phyloP scores from a whole-genome alignment of 2,329 filamentous ascomycete species.

The Cladobotryum mycophilum region DNA sequence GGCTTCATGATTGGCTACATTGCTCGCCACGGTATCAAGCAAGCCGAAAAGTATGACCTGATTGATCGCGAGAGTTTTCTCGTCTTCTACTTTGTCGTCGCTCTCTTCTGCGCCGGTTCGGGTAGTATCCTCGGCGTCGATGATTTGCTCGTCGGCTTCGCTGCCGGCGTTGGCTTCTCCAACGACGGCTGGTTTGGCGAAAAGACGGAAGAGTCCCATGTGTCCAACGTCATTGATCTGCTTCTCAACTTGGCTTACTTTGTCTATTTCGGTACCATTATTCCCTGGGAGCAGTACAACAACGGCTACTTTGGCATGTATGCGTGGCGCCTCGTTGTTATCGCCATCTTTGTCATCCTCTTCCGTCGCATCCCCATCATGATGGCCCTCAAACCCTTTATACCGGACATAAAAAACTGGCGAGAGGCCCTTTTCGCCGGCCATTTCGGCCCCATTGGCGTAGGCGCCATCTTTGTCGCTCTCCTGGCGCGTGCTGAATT shows the following conservation, averaged over 20 bases:
- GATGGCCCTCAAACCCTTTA: conserved; percentile 82
- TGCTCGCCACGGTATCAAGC: conserved; percentile 84
- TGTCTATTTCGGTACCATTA: conserved; percentile 94
- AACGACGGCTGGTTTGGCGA: conserved; percentile 99
- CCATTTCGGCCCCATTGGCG: conserved; percentile 95
- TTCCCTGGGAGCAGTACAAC: conserved; percentile 93
- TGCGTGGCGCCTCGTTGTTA: conserved; percentile 88
- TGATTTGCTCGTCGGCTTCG: conserved; percentile 89
- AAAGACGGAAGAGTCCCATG: conserved; percentile 96
- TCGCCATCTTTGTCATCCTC: conserved; percentile 87
- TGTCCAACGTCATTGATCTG: conserved; percentile 98
- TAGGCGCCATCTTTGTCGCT: conserved; percentile 91
- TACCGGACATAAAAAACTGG: conserved; percentile 97
- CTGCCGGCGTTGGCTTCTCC: conserved; percentile 95
- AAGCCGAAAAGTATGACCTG: conserved; percentile 73
- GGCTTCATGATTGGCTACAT: conserved; percentile 85
- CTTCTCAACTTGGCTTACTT: conserved; percentile 97
- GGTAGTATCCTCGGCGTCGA: conserved; percentile 88
- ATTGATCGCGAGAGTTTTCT: conserved; percentile 97
- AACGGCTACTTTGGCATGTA: conserved; percentile 63
- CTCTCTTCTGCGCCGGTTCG: conserved; percentile 90
- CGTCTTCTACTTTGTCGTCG: conserved; percentile 96
- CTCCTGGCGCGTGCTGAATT: conserved; percentile 91
- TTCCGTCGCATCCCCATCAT: conserved; percentile 96
- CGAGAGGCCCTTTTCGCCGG: conserved; percentile 93